phyloP scores from a whole-genome alignment of 176 grass and related monocot species.

The Avena eriantha region DNA sequence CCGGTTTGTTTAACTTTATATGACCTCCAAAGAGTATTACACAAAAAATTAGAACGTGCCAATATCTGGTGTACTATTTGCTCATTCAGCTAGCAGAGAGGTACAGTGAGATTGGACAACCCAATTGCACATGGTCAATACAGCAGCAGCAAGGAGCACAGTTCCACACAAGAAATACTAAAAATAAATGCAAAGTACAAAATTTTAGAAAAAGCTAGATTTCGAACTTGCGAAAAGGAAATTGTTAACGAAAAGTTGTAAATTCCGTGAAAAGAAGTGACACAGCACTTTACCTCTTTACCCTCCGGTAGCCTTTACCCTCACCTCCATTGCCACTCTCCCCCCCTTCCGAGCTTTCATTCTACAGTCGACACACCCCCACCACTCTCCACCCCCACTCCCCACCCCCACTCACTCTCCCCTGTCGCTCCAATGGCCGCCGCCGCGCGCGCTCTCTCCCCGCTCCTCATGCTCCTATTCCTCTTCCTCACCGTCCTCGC shows the following conservation, averaged over 20 bases:
- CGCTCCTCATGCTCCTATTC: background rate
- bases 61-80: too few species aligned
- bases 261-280: background rate
- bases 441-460: background rate
- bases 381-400: too few species aligned
- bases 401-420: background rate
- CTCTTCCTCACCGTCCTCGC: conserved; percentile 3
- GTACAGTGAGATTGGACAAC: background rate
- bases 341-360: background rate
- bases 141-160: background rate
- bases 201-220: background rate
- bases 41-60: too few species aligned
- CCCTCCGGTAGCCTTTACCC: background rate
- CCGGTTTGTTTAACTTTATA: too few species aligned
- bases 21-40: too few species aligned
- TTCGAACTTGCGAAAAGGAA: background rate
- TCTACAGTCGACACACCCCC: background rate
- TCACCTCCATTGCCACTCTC: background rate
- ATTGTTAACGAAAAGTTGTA: background rate
- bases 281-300: background rate
- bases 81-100: background rate
- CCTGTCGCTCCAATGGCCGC: conserved; percentile 40
- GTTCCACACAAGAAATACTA: background rate
- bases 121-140: background rate
- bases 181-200: background rate